Conservation (phyloP, 495 filamentous ascomycete genomes). For the Poronia punctata region DNA sequence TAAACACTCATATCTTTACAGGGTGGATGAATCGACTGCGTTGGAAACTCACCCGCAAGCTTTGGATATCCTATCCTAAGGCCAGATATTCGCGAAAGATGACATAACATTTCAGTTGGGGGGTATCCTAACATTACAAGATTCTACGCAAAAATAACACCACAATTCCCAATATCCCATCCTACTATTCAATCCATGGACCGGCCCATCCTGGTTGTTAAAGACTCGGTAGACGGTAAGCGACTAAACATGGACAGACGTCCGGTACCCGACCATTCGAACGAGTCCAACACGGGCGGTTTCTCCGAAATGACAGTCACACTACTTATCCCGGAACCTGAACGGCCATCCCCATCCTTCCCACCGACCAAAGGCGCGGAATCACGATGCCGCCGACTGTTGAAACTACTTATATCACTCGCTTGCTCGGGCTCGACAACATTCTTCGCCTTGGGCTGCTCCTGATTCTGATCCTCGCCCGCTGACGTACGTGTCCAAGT, state of each 20-base stretch:
- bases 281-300: background rate
- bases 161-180: conserved; percentile 4
- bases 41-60: no score
- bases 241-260: background rate
- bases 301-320: background rate
- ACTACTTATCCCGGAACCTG: background rate
- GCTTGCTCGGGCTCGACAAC: background rate
- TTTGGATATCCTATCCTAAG: no score
- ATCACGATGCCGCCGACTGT: background rate
- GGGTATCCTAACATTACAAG: conserved; percentile 8
- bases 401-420: background rate
- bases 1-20: no score
- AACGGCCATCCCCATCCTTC: background rate
- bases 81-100: no score
- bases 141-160: no score
- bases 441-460: background rate
- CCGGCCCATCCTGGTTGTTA: background rate
- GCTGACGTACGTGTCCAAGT: background rate
- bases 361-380: background rate
- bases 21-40: no score
- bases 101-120: no score
- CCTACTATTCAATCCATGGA: background rate
- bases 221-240: background rate
- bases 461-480: background rate
- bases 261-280: conserved; percentile 1